Evolutionary conservation across 306 rosid genomes (phyloP).

Genomic region (Cucurbita moschata): DNA sequence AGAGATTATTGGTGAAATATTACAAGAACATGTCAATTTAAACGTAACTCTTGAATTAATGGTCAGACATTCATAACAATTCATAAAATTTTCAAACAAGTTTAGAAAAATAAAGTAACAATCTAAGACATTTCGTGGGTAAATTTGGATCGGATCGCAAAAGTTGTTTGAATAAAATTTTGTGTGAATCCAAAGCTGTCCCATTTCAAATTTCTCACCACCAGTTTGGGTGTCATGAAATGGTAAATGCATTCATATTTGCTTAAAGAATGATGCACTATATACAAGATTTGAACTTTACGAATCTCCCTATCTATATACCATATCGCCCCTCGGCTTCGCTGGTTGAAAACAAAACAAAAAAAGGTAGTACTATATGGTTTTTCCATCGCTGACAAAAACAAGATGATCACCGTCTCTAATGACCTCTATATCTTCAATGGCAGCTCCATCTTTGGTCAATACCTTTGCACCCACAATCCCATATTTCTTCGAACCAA

Average conservation of each 20-base stretch:
- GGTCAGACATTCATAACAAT: no score
- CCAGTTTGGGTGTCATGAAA: not conserved
- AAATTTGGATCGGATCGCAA: no score
- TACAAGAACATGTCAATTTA: not conserved
- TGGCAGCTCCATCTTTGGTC: constrained; percentile 52
- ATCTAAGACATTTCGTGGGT: no score
- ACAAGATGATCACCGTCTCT: constrained; percentile 78
- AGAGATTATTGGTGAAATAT: not conserved
- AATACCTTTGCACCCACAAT: constrained; percentile 26
- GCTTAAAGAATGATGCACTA: not conserved
- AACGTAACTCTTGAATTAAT: no score
- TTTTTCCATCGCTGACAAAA: constrained; percentile 22
- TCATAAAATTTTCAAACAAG: no score
- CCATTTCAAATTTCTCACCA: not conserved
- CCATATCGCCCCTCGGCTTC: not conserved
- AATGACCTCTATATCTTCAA: constrained; percentile 63
- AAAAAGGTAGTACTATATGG: not conserved
- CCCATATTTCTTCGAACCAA: constrained; percentile 58
- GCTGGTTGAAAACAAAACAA: not conserved
- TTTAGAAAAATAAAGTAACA: no score
- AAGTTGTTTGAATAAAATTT: not conserved
- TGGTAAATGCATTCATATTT: not conserved
- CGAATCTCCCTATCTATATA: not conserved
- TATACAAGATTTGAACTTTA: not conserved
- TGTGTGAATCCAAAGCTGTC: not conserved